phyloP scores from a whole-genome alignment of 2,329 filamentous ascomycete genomes.

The Diaporthe longicolla region DNA sequence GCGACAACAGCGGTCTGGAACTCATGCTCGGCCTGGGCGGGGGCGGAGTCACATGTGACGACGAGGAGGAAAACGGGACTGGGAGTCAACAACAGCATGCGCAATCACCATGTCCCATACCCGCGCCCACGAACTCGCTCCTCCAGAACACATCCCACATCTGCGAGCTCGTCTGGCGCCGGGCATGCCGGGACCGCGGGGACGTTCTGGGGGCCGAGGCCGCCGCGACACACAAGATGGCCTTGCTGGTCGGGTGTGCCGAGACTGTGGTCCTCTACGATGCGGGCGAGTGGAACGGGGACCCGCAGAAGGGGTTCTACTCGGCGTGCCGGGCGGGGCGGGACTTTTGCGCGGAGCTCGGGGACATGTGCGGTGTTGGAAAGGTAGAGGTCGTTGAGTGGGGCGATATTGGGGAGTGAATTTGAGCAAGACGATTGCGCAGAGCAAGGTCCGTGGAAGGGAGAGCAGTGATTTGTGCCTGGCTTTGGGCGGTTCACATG shows the following conservation, averaged over 20 bases:
- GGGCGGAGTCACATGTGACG: not conserved
- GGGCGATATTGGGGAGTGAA: not conserved
- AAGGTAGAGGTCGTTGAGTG: not conserved
- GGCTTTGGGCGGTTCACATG: not conserved
- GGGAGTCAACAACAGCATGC: not conserved
- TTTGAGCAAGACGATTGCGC: not conserved
- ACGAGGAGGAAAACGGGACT: not conserved
- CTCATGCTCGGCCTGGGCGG: not conserved
- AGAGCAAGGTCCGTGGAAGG: not conserved
- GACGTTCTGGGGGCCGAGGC: constrained; percentile 50
- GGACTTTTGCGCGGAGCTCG: constrained; percentile 35
- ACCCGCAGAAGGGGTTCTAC: constrained; percentile 35
- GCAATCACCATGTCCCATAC: constrained; percentile 35
- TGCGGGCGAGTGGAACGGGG: constrained; percentile 43
- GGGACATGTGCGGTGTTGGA: constrained; percentile 31
- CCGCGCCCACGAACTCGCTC: constrained; percentile 46
- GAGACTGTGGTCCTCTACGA: constrained; percentile 49
- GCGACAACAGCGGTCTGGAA: constrained; percentile 24
- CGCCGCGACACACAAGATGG: constrained; percentile 49
- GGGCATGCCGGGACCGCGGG: constrained; percentile 49
- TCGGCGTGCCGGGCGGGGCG: constrained; percentile 35
- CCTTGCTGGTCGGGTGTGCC: constrained; percentile 48
- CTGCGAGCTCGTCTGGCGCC: constrained; percentile 51
- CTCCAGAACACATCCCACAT: constrained; percentile 51
- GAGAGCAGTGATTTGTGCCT: not conserved